A percentile compares a stretch with the other conserved stretches of the same genome.
These are phyloP conservation scores for Trichoderma reesei DNA, from an alignment of 495 filamentous ascomycete species.

Conservation along the genomic window DNA sequence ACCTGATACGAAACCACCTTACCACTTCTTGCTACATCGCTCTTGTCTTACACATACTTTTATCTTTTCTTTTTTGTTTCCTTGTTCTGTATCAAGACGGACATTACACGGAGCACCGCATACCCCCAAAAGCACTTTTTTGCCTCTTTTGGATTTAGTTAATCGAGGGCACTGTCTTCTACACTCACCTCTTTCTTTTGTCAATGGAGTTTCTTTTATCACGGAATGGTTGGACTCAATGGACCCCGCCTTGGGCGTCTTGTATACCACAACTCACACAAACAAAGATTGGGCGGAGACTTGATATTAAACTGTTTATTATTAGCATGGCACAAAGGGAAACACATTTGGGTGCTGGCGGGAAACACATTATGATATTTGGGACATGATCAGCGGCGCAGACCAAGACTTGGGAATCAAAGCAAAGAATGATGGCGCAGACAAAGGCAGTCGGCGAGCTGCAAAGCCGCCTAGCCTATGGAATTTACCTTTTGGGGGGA, in stretches of 20 bases:
- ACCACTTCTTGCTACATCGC: background rate
- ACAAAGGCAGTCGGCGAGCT: slow-evolving; percentile 2
- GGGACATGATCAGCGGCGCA: slow-evolving; percentile 3
- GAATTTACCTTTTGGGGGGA: background rate
- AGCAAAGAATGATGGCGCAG: slow-evolving; percentile 7
- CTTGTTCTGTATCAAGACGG: slow-evolving; percentile 10
- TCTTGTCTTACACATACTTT: background rate
- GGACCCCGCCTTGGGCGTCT: background rate
- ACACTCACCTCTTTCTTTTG: background rate
- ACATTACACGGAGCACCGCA: slow-evolving; percentile 7
- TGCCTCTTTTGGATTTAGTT: background rate
- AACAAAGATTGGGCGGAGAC: slow-evolving; percentile 7
- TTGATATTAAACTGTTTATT: slow-evolving; percentile 7
- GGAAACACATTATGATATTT: slow-evolving; percentile 1
- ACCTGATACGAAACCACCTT: slow-evolving; percentile 2
- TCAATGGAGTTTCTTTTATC: background rate
- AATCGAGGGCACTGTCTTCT: slow-evolving; percentile 1
- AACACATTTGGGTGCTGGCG: background rate
- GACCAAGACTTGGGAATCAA: background rate
- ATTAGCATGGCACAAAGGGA: slow-evolving; percentile 7
- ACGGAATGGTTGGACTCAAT: background rate
- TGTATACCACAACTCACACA: slow-evolving; percentile 3
- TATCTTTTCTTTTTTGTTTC: slow-evolving; percentile 1
- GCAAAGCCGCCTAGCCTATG: background rate
- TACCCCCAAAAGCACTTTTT: slow-evolving; percentile 5